A percentile compares a stretch with the other conserved stretches of the same genome.
phyloP scores from a whole-genome alignment of 345 rosid species.

The Salix arbutifolia region DNA sequence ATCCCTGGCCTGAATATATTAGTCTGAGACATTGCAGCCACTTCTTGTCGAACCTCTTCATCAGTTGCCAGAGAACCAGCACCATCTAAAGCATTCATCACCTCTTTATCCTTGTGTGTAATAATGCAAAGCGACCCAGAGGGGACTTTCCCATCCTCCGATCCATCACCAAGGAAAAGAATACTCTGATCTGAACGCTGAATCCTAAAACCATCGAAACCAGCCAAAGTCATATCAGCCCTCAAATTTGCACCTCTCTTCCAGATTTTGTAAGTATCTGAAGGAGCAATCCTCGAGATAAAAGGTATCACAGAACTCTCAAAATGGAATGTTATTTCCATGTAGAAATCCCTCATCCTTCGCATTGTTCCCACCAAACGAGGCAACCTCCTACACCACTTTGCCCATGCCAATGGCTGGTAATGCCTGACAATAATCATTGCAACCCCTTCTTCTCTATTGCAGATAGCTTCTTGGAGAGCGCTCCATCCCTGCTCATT shows the following conservation, averaged over 20 bases:
- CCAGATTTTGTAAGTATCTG: slow-evolving; percentile 95
- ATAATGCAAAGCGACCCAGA: slow-evolving; percentile 81
- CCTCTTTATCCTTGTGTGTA: slow-evolving; percentile 90
- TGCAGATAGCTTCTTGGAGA: slow-evolving; percentile 90
- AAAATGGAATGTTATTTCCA: slow-evolving; percentile 92
- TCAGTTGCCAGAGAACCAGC: slow-evolving; percentile 75
- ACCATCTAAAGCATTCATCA: slow-evolving; percentile 90
- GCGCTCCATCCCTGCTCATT: slow-evolving; percentile 97
- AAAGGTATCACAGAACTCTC: slow-evolving; percentile 96
- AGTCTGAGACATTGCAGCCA: slow-evolving; percentile 82
- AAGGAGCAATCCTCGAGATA: slow-evolving; percentile 87
- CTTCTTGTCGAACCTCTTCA: slow-evolving; percentile 86
- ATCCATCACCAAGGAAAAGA: slow-evolving; percentile 91
- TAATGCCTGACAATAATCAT: slow-evolving; percentile 79
- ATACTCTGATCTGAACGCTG: slow-evolving; percentile 90
- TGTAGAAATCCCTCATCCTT: slow-evolving; percentile 91
- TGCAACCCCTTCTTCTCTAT: slow-evolving; percentile 66
- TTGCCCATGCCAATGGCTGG: slow-evolving; percentile 95
- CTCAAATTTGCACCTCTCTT: slow-evolving; percentile 89
- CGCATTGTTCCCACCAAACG: slow-evolving; percentile 73
- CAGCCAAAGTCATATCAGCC: slow-evolving; percentile 97
- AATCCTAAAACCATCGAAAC: slow-evolving; percentile 90
- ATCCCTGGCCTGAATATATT: slow-evolving; percentile 93
- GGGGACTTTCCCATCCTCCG: slow-evolving; percentile 74
- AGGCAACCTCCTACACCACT: slow-evolving; percentile 95